phyloP scores from a whole-genome alignment of 345 rosid species.

The Eutrema yunnanense region DNA sequence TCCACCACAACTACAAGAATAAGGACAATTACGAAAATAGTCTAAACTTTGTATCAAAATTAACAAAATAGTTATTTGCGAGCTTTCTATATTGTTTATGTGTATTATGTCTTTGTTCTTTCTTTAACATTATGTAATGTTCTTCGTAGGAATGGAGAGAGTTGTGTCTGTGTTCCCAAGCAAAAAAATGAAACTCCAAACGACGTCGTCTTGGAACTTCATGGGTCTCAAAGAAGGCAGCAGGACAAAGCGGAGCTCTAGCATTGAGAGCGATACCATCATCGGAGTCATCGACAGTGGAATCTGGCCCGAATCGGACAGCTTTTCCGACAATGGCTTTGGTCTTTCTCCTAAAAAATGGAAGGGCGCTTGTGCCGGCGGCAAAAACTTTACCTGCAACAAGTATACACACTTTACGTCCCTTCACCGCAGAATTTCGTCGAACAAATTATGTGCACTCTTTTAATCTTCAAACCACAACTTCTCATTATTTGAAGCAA shows the following conservation, averaged over 20 bases:
- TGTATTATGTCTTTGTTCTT: too few species aligned
- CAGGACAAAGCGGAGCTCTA: not conserved
- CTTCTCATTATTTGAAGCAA: constrained; percentile 11
- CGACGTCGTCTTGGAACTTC: constrained; percentile 56
- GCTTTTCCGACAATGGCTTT: constrained; percentile 38
- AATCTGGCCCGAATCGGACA: constrained; percentile 40
- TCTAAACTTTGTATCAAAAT: not conserved
- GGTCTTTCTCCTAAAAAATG: constrained; percentile 43
- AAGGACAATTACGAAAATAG: too few species aligned
- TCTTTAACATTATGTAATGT: too few species aligned
- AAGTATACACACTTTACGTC: constrained; percentile 24
- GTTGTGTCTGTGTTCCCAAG: constrained; percentile 47
- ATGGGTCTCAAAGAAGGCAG: constrained; percentile 30
- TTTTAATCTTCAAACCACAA: not conserved
- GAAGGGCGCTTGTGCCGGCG: constrained; percentile 39
- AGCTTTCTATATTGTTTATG: too few species aligned
- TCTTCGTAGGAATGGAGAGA: constrained; percentile 23
- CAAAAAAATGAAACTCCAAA: constrained; percentile 25
- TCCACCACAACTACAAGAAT: too few species aligned
- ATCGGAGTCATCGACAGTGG: constrained; percentile 39
- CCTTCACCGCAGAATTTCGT: not conserved
- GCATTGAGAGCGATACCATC: constrained; percentile 24
- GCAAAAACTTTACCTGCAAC: constrained; percentile 43
- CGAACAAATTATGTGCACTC: not conserved
- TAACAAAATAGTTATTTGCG: too few species aligned